Evolutionary conservation across 2,329 filamentous ascomycete species (phyloP), one percentile per base, ranked within the genome.

Genomic region (Orbilia ellipsospora): DNA sequence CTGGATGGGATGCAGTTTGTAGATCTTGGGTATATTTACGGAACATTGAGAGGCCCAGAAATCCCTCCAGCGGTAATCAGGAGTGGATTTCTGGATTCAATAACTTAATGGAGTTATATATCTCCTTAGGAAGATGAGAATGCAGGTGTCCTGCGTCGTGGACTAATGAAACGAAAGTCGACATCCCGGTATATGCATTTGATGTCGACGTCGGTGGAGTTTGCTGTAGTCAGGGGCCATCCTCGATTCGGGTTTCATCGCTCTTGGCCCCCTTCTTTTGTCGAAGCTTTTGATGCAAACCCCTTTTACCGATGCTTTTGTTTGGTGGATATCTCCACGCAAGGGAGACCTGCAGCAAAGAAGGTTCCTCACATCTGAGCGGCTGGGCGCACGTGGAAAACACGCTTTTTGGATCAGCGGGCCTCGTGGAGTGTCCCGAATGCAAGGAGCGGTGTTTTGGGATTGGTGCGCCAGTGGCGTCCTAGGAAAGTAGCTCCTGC

Each of bases 331-430:
- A 40, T 45, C 44, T 40, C 70, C 50, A 61, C 23, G 20, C 52
- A 40, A 73, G 52, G 60, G 67, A 59, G 45, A 56, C 40, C 69
- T 74, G 62, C 69, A 65, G 63, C 61, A 65, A 73, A 57, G 69
- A 67, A 73, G 51, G 66, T 59, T 72, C 59, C 67, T 72, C 60
- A 64, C 60, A 44, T 54, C 60, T 31, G 26, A 48, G 57, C 40
- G 66, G 50, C 57, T 68, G 57, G 70, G 63, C 70, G 70, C 70
- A 74, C 70, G 70, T 74, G 70, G 70, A 50, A 74, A 68, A 68
- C 70, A 74, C 57, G 70, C 70, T 74, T 74, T 67, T 74, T 63
- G 31, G 63, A 68, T 74, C 70, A 74, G 64, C 69, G 60, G 61
- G 44, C 63, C 61, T 56, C 50, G 4, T 52, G 28, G 3, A 31